Evolutionary conservation across 129 eudicot species (phyloP), one percentile per base, ranked within the genome.

Genomic region (Rutidosis leptorrhynchoides): DNA sequence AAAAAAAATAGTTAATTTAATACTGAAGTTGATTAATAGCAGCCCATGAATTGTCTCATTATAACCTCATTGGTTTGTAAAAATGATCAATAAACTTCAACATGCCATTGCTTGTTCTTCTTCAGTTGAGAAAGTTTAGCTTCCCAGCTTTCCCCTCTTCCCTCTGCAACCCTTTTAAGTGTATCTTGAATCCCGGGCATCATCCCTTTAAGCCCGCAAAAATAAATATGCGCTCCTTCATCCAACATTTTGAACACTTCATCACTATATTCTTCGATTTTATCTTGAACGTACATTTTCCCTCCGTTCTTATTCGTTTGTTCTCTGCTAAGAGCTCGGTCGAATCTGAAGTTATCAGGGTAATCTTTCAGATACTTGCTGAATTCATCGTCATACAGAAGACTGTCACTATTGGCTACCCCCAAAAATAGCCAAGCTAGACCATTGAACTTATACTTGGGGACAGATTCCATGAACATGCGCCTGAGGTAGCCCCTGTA

Each of bases 101-200:
- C 99, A 71, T 94, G 99, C 99, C 99, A 94, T 37, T 94, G 99
- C 59, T 94, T 94, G 81, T 89, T 94, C 87, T 86, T 89, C 72
- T 94, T 94, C 56, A 94, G 71, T 52, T 80, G 87, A 0, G 97
- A 84, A 1, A 89, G 93, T 79, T 84, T 94, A 58, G 71, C 83
- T 5, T 94, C 99, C 99, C 99, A 94, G 65, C 77, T 94, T 73
- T 89, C 99, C 29, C 97, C 99, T 64, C 99, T 82, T 73, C 77
- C 80, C 43, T 82, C 94, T 4, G 99, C 99, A 24, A 94, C 97
- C 79, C 82, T 82, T 84, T 84, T 94, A 56, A 94, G 70, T 1
- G 99, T 94, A 2, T 86, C 95, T 67, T 94, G 99, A 61, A 94
- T 94, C n/a, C 99, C 97, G 1, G 99, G 99, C 99, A 94, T 94